These are phyloP conservation scores for Pleurotus giganteus DNA, from an alignment of 768 basidiomycete species.

Conservation along the genomic window DNA sequence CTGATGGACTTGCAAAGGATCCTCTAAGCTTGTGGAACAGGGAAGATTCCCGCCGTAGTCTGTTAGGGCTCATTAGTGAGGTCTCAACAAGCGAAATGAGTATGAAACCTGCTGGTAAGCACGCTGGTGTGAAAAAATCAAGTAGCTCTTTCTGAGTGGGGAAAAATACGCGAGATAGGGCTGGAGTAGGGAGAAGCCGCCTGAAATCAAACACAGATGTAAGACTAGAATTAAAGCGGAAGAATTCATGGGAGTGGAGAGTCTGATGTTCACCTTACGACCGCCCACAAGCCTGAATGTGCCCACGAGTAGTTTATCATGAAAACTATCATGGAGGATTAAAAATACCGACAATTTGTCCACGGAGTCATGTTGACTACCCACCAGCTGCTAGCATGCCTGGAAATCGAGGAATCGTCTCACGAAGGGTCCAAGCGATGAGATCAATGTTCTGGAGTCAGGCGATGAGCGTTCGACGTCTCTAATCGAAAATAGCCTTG, in stretches of 20 bases:
- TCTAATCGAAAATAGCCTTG: constrained; percentile 3
- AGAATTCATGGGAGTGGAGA: constrained; percentile 1
- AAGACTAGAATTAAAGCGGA: constrained; percentile 9
- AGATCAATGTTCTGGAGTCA: constrained; percentile 53
- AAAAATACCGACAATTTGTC: constrained; percentile 10
- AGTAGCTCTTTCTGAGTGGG: constrained; percentile 53
- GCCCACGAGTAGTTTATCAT: constrained; percentile 75
- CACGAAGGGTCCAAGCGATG: constrained; percentile 60
- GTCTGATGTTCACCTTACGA: constrained; percentile 52
- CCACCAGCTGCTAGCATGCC: constrained; percentile 77
- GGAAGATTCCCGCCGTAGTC: constrained; percentile 70
- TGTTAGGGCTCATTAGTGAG: constrained; percentile 25
- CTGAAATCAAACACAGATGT: constrained; percentile 31
- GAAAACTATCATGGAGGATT: constrained; percentile 43
- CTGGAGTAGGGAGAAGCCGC: constrained; percentile 57
- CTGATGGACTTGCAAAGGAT: constrained; percentile 39
- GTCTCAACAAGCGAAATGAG: constrained; percentile 10
- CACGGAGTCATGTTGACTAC: constrained; percentile 1
- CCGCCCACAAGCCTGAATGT: constrained; percentile 64
- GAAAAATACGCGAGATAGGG: constrained; percentile 66
- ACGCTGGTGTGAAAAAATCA: constrained; percentile 47
- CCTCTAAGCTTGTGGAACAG: constrained; percentile 44
- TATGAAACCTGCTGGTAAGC: constrained; percentile 57
- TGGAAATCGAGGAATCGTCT: constrained; percentile 69
- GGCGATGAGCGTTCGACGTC: constrained; percentile 11